A percentile compares a stretch with the other conserved stretches of the same genome.
These are phyloP conservation scores for Metschnikowia aberdeeniae DNA, from an alignment of 805 yeast genomes.

Conservation along the genomic window DNA sequence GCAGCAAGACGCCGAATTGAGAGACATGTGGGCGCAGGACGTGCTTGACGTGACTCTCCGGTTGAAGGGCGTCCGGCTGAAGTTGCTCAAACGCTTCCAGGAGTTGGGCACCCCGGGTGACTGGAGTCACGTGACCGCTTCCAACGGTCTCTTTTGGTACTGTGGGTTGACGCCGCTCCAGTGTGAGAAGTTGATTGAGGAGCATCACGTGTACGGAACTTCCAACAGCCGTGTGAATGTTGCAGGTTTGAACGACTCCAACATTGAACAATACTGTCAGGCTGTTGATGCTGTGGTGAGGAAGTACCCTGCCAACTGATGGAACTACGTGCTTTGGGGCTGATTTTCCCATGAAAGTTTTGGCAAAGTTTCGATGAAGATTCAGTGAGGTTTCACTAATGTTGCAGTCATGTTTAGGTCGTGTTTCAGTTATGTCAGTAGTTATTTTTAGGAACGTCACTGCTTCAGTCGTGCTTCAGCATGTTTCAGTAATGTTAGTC, in stretches of 20 bases:
- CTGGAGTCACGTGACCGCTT: slow-evolving; percentile 35
- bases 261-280: slow-evolving; percentile 34
- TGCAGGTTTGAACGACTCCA: slow-evolving; percentile 40
- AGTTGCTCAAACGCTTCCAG: slow-evolving; percentile 26
- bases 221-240: slow-evolving; percentile 41
- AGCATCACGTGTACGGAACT: slow-evolving; percentile 38
- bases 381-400: too few relatives aligned
- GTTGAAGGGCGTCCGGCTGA: slow-evolving; percentile 28
- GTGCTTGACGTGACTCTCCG: slow-evolving; percentile 29
- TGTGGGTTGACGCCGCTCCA: slow-evolving; percentile 37
- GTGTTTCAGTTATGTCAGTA: too few relatives aligned
- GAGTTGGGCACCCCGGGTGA: slow-evolving; percentile 40
- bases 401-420: too few relatives aligned
- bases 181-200: slow-evolving; percentile 26
- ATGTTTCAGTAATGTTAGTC: too few relatives aligned
- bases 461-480: too few relatives aligned
- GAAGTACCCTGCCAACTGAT: slow-evolving; percentile 12
- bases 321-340: neutral
- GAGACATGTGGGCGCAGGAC: slow-evolving; percentile 33
- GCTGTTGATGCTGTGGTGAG: slow-evolving; percentile 38
- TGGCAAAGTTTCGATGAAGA: too few relatives aligned
- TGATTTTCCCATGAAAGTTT: neutral
- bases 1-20: slow-evolving; percentile 22
- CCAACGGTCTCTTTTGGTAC: slow-evolving; percentile 44
- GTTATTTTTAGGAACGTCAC: too few relatives aligned